A percentile compares a stretch with the other conserved stretches of the same genome.
These are phyloP conservation scores for Zygosaccharomyces pseudobailii DNA, from an alignment of 1,139 yeast species.

Conservation along the genomic window DNA sequence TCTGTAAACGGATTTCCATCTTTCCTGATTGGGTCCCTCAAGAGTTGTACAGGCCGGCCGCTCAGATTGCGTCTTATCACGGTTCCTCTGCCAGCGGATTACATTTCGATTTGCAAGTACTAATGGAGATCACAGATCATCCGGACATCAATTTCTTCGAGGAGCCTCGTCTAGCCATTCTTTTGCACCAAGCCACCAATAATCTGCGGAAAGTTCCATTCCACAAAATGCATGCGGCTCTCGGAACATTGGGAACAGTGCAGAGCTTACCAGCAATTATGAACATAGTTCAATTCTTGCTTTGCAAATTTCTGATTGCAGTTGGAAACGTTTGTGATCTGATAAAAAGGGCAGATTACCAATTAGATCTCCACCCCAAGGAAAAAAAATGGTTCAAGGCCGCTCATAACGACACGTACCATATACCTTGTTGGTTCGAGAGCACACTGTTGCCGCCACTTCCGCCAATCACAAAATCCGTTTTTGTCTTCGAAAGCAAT, in stretches of 20 bases:
- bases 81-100: conserved; percentile 5
- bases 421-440: conserved; percentile 29
- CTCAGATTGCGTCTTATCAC: conserved; percentile 2
- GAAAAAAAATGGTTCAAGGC: conserved; percentile 13
- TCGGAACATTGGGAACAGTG: conserved; percentile 24
- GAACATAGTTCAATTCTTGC: conserved; percentile 25
- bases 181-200: conserved; percentile 18
- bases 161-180: conserved; percentile 25
- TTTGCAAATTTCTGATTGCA: conserved; percentile 22
- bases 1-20: conserved; percentile 14
- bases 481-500: conserved; percentile 33
- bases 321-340: conserved; percentile 12
- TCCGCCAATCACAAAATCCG: conserved; percentile 39
- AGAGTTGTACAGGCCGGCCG: conserved; percentile 6
- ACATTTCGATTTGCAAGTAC: conserved; percentile 20
- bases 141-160: conserved; percentile 32
- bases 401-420: conserved; percentile 7
- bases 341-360: conserved; percentile 4
- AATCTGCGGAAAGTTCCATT: conserved; percentile 13
- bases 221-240: conserved; percentile 18
- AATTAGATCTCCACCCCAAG: conserved; percentile 2
- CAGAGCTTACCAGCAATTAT: conserved; percentile 30
- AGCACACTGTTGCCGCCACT: conserved; percentile 21
- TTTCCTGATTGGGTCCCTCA: conserved; percentile 12
- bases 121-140: conserved; percentile 41